A percentile compares a stretch with the other conserved stretches of the same genome.
These are phyloP conservation scores for Patellaria atrata DNA, from an alignment of 495 filamentous ascomycete genomes.

Conservation along the genomic window DNA sequence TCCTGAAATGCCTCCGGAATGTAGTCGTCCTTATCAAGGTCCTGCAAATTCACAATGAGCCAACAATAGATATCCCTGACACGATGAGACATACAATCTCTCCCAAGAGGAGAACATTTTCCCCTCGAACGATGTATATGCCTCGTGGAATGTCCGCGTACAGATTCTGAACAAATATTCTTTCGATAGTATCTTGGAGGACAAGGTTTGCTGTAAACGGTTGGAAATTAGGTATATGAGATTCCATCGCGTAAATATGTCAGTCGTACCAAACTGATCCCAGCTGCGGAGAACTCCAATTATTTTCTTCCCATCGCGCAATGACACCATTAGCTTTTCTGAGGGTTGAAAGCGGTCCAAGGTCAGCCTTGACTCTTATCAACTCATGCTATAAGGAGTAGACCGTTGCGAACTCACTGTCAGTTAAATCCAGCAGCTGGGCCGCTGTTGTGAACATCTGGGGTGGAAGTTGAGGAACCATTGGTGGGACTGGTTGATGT, in stretches of 20 bases:
- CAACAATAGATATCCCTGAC: background rate
- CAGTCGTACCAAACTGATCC: constrained; percentile 80
- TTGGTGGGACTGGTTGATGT: constrained; percentile 32
- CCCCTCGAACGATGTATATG: constrained; percentile 77
- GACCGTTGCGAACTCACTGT: constrained; percentile 50
- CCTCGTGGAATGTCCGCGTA: constrained; percentile 75
- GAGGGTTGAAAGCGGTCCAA: constrained; percentile 2
- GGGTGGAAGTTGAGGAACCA: constrained; percentile 43
- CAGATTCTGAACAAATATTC: constrained; percentile 55
- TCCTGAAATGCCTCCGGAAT: no score
- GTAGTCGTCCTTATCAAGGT: constrained; percentile 92
- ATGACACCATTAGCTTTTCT: constrained; percentile 86
- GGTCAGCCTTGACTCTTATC: constrained; percentile 4
- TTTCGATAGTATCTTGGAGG: constrained; percentile 78
- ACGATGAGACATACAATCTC: constrained; percentile 53
- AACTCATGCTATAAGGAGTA: constrained; percentile 2
- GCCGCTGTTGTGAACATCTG: constrained; percentile 99
- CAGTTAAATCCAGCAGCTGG: constrained; percentile 85
- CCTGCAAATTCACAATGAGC: constrained; percentile 31
- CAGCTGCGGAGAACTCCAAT: constrained; percentile 87
- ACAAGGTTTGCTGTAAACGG: constrained; percentile 66
- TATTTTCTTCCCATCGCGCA: constrained; percentile 86
- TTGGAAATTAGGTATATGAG: background rate
- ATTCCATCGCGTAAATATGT: background rate
- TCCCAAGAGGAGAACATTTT: constrained; percentile 82